Evolutionary conservation across 257 asterid species (phyloP), one percentile per base, ranked within the genome.

Genomic region (Gynochthodes officinalis): DNA sequence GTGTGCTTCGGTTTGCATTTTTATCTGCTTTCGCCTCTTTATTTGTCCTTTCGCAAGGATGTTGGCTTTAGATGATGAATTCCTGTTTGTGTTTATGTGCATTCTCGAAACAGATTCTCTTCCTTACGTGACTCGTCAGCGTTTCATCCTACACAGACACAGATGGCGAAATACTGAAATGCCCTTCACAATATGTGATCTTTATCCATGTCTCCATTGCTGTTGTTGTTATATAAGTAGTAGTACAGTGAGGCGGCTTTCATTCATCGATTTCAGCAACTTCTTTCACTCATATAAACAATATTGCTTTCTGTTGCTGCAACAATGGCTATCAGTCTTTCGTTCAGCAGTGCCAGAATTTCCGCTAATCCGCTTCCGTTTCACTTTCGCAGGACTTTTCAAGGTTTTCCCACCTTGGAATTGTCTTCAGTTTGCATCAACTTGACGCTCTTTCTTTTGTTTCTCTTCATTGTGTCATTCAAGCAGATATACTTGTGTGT

Each of bases 91-190:
- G 84, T 81, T 64, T 75, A 44, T 73, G 71, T 79, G 86, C 70
- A 70, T 70, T 82, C 80, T 85, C 75, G 75, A 64, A 81, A 84
- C 96, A 93, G 97, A 82, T 86, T 78, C 77, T 80, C 79, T 78
- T 81, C 84, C 76, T 81, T 84, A 81, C 27, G 80, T 67, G 87
- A 83, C 84, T 79, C 88, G 89, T 84, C 97, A 80, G 73, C 77
- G 64, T 76, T 76, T 75, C 23, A 18, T 12, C 35, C 14, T 8
- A 71, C 13, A 76, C 62, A 64, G 83, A 71, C 90, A 84, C 96
- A 93, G 90, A 87, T 91, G 97, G 90, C 87, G 89, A 81, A 93
- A 86, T 83, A 91, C 93, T 76, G 72, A 69, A 76, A 89, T 87
- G 93, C 97, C 82, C 89, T 77, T 85, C 55, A 49, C 84, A 55